Evolutionary conservation across 2,329 filamentous ascomycete genomes (phyloP), one percentile per base, ranked within the genome.

Genomic region (Podosphaera xanthii): DNA sequence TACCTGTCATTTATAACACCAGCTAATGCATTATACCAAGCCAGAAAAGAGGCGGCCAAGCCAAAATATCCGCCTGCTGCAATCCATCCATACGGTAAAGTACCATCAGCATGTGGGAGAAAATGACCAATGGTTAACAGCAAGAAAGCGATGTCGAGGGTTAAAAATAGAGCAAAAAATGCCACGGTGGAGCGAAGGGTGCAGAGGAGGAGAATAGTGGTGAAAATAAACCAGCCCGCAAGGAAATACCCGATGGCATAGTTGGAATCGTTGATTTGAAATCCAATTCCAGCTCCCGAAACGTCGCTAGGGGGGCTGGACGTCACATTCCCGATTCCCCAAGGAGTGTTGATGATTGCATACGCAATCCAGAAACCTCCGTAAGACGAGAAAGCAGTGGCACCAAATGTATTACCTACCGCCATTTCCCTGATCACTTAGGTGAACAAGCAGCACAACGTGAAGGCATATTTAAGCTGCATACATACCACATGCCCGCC

Each of bases 1-100:
- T 69, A 82, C 80, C 77, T 80, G 69, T 73, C 76, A 66, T 92
- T 87, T 62, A 84, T 83, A 60, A 92, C 80, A 79, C 87, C 87
- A 58, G 86, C 86, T 61, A 91, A 76, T 44, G 87, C 87, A 67
- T 88, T 89, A 72, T 91, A 94, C 87, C 87, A 94, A 3, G 87
- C 87, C 59, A 87, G 68, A 69, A 94, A 92, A 0, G 87, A 85
- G 0, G 87, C 81, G 5, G 92, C 66, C 62, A 92, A 76, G n/a
- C 87, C 87, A 68, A 92, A 91, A 62, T 82, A 76, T 58, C 87
- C 88, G 63, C 85, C 87, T 3, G 84, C 80, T 70, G 83, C 84
- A 66, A 80, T 80, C 52, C 87, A 72, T 14, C 70, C 71, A 4
- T 70, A 60, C 63, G 76, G 71, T 14, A 77, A 67, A 2, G 59